phyloP scores from a whole-genome alignment of 306 rosid species.

The Vigna mungo region DNA sequence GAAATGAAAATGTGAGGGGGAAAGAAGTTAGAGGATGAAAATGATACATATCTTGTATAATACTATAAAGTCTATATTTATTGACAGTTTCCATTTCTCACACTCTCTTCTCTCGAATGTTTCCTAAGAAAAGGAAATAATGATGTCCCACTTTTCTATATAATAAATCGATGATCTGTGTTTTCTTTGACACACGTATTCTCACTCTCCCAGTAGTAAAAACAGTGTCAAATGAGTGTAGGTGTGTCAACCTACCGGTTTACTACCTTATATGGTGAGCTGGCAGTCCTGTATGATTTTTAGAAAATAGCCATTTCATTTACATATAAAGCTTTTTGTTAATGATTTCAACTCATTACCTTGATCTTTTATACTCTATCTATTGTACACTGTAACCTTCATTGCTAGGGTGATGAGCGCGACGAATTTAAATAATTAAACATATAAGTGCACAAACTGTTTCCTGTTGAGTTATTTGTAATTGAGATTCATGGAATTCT shows the following conservation, averaged over 20 bases:
- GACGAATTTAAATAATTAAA: neutral
- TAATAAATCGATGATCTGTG: neutral
- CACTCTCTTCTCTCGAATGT: neutral
- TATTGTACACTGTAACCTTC: neutral
- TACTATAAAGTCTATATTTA: neutral
- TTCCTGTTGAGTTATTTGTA: neutral
- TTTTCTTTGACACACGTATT: too few species aligned
- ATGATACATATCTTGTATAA: neutral
- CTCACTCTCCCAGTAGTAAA: too few species aligned
- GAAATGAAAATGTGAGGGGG: slow-evolving; percentile 7
- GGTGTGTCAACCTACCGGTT: too few species aligned
- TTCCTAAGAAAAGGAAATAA: neutral
- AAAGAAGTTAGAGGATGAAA: neutral
- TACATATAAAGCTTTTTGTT: neutral
- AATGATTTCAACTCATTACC: neutral
- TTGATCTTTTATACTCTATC: neutral
- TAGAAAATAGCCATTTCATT: neutral
- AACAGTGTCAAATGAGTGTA: too few species aligned
- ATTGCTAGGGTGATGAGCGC: neutral
- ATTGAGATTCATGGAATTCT: neutral
- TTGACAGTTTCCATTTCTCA: neutral
- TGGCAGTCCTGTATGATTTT: neutral
- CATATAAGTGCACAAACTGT: neutral
- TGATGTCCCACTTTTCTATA: slow-evolving; percentile 2
- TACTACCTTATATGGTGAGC: neutral